phyloP scores from a whole-genome alignment of 805 yeast genomes.

The Ogataea allantospora region DNA sequence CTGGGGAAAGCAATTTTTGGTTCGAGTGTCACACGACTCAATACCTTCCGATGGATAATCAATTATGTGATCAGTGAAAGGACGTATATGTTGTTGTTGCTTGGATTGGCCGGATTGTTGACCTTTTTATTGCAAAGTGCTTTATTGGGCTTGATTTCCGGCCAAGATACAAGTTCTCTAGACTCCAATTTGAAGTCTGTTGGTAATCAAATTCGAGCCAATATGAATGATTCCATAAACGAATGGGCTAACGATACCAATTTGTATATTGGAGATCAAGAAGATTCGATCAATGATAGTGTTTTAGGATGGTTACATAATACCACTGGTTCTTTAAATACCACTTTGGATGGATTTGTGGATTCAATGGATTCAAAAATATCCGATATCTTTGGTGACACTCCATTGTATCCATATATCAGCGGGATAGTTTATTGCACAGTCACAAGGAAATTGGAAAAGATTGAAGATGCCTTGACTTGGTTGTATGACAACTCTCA shows the following conservation, averaged over 20 bases:
- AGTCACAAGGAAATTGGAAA: constrained; percentile 66
- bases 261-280: constrained; percentile 45
- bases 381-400: constrained; percentile 58
- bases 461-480: constrained; percentile 66
- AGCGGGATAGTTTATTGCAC: constrained; percentile 74
- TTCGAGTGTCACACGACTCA: constrained; percentile 12
- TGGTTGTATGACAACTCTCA: constrained; percentile 73
- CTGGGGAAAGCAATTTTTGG: constrained; percentile 18
- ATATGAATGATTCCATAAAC: constrained; percentile 34
- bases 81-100: constrained; percentile 46
- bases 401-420: constrained; percentile 64
- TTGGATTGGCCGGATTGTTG: constrained; percentile 58
- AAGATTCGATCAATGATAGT: constrained; percentile 55
- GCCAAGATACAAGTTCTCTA: constrained; percentile 12
- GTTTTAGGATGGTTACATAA: constrained; percentile 64
- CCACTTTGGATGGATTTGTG: constrained; percentile 58
- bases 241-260: constrained; percentile 62
- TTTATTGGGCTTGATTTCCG: constrained; percentile 34
- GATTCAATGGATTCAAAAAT: constrained; percentile 58
- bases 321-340: constrained; percentile 57
- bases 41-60: constrained; percentile 41
- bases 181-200: constrained; percentile 12
- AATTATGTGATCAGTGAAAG: constrained; percentile 53
- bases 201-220: constrained; percentile 13
- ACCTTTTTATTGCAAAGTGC: constrained; percentile 54